A percentile compares a stretch with the other conserved stretches of the same genome.
These are phyloP conservation scores for Russula foetens DNA, from an alignment of 768 basidiomycete genomes.

Conservation along the genomic window DNA sequence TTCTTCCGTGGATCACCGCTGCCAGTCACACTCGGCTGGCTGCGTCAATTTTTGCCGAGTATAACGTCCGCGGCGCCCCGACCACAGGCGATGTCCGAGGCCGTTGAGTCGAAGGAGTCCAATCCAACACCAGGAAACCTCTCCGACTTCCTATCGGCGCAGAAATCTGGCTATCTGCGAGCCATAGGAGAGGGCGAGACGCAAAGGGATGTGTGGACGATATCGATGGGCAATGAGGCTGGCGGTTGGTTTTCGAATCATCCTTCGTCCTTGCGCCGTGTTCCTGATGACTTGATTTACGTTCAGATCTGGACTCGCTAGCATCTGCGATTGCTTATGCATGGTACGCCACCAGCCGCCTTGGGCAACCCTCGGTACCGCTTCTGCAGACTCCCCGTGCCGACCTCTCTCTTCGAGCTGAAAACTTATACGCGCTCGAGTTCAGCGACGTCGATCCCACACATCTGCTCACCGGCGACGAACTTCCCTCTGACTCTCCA, in stretches of 20 bases:
- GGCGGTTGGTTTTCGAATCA: slow-evolving; percentile 55
- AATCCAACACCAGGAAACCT: not conserved
- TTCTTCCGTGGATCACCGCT: slow-evolving; percentile 4
- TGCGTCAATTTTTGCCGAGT: not conserved
- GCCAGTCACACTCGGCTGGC: not conserved
- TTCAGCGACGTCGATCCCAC: slow-evolving; percentile 46
- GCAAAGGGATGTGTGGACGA: slow-evolving; percentile 48
- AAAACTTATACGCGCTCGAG: slow-evolving; percentile 73
- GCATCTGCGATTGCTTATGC: slow-evolving; percentile 83
- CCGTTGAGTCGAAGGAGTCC: not conserved
- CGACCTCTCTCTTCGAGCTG: slow-evolving; percentile 74
- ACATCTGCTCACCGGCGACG: slow-evolving; percentile 60
- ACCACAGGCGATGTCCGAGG: not conserved
- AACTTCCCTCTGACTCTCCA: slow-evolving; percentile 36
- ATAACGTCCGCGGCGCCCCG: not conserved
- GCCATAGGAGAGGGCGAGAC: slow-evolving; percentile 6
- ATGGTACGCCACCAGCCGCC: slow-evolving; percentile 51
- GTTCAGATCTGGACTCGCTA: slow-evolving; percentile 79
- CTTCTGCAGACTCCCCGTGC: slow-evolving; percentile 59
- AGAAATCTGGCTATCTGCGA: slow-evolving; percentile 17
- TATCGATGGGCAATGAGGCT: slow-evolving; percentile 95
- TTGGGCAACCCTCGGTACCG: slow-evolving; percentile 48
- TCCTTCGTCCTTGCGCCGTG: not conserved
- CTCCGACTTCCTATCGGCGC: slow-evolving; percentile 10
- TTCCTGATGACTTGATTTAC: not conserved